phyloP scores from a whole-genome alignment of 768 basidiomycete species.

The Chalciporus pseudorubinellus region DNA sequence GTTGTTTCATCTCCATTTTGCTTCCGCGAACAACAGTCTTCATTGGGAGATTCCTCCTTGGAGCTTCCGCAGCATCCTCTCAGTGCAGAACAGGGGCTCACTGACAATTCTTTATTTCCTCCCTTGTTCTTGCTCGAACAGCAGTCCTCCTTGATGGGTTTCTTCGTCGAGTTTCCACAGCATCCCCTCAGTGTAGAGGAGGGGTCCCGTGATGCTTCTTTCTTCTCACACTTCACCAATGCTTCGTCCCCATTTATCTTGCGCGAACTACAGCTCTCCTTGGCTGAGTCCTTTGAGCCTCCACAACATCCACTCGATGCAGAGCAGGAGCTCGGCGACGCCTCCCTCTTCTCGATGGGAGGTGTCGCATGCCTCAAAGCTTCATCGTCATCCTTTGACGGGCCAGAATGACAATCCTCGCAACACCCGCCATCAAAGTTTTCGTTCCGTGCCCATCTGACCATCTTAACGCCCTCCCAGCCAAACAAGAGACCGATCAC shows the following conservation, averaged over 20 bases:
- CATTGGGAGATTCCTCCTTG: too few relatives aligned
- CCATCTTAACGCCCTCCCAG: slow-evolving; percentile 10
- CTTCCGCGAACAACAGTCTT: background rate
- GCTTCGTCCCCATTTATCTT: too few relatives aligned
- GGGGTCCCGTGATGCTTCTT: too few relatives aligned
- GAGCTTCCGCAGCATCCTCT: too few relatives aligned
- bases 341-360: background rate
- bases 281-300: background rate
- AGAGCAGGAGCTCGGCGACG: background rate
- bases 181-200: too few relatives aligned
- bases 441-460: slow-evolving; percentile 3
- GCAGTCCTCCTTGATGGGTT: background rate
- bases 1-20: background rate
- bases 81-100: background rate
- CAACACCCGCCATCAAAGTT: background rate
- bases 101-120: too few relatives aligned
- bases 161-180: too few relatives aligned
- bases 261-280: too few relatives aligned
- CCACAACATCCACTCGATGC: background rate
- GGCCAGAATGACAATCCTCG: background rate
- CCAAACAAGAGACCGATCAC: slow-evolving; percentile 7
- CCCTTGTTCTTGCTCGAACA: too few relatives aligned
- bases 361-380: too few relatives aligned
- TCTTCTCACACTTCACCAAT: too few relatives aligned
- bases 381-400: background rate